Conservation (phyloP, 2,329 filamentous ascomycete genomes). For the Talaromyces sp. region DNA sequence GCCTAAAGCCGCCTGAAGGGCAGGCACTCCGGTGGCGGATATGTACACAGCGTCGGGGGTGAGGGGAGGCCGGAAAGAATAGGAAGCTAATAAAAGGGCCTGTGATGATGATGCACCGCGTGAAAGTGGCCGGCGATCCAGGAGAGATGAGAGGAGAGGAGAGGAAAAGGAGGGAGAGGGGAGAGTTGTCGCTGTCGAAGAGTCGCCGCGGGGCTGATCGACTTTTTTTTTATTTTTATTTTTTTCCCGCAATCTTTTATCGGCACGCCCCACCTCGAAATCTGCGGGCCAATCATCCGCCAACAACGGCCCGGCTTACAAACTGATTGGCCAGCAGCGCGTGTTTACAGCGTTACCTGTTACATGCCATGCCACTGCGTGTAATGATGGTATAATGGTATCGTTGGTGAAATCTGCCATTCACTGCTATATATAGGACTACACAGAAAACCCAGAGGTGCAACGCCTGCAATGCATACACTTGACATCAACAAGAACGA, state of each 20-base stretch:
- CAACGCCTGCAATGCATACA: background rate
- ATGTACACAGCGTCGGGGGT: slow-evolving; percentile 5
- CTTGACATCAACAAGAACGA: background rate
- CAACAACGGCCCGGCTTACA: slow-evolving; percentile 1
- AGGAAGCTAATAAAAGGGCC: background rate
- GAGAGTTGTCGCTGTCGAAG: background rate
- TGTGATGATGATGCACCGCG: background rate
- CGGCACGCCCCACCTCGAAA: slow-evolving; percentile 4
- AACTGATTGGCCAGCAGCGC: slow-evolving; percentile 6
- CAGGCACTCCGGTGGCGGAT: slow-evolving; percentile 1
- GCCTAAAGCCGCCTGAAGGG: slow-evolving; percentile 6
- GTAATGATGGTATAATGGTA: slow-evolving; percentile 1
- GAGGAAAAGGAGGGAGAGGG: background rate
- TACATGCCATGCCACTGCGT: background rate
- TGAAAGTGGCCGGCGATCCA: background rate
- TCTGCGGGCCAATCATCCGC: slow-evolving; percentile 3
- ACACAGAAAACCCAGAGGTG: background rate
- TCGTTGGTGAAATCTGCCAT: background rate
- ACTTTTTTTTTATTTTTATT: slow-evolving; percentile 2
- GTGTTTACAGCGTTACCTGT: background rate
- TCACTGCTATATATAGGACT: background rate
- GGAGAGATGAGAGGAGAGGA: background rate
- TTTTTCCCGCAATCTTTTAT: slow-evolving; percentile 6
- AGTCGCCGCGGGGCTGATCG: slow-evolving; percentile 8
- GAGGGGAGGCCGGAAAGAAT: background rate